These are phyloP conservation scores for Neopestalotiopsis rosae DNA, from an alignment of 2,329 filamentous ascomycete species.

Conservation along the genomic window DNA sequence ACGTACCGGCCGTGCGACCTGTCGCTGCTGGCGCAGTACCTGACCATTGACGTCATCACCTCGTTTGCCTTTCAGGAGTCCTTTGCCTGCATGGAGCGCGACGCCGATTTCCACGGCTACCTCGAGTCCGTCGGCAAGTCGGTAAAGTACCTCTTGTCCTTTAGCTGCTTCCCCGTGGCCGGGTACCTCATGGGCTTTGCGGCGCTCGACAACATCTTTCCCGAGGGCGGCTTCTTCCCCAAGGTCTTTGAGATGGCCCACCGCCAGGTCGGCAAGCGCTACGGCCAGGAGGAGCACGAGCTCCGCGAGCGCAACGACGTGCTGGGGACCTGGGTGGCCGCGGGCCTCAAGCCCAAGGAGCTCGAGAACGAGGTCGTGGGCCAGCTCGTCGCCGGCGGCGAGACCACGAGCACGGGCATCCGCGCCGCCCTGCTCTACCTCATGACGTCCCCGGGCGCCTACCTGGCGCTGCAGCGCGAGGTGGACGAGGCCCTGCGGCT, in stretches of 20 bases:
- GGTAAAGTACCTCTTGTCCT: neutral
- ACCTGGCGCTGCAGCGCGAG: conserved; percentile 22
- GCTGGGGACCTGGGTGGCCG: conserved; percentile 6
- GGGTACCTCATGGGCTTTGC: neutral
- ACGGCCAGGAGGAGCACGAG: conserved; percentile 4
- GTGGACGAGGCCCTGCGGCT: conserved; percentile 19
- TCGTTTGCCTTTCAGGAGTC: conserved; percentile 47
- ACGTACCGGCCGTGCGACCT: conserved; percentile 51
- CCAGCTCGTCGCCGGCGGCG: conserved; percentile 21
- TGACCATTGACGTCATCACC: conserved; percentile 60
- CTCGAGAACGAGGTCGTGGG: conserved; percentile 8
- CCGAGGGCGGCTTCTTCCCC: conserved; percentile 13
- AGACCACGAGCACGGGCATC: conserved; percentile 23
- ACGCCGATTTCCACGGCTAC: conserved; percentile 9
- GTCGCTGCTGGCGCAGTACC: conserved; percentile 52
- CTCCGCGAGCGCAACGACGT: conserved; percentile 4
- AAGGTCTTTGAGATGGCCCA: conserved; percentile 7
- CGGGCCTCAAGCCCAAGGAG: conserved; percentile 25
- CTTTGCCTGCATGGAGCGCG: conserved; percentile 6
- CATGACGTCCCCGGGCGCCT: conserved; percentile 23
- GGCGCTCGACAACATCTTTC: neutral
- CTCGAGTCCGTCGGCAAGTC: neutral
- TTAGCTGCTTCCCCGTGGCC: neutral
- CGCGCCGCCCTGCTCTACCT: conserved; percentile 23
- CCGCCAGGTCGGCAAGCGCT: conserved; percentile 4